Percentiles rank a stretch among this genome's conserved stretches.
Evolutionary conservation across 352 stramenopile species (phyloP).

Genomic region (Pythium angustatum): DNA sequence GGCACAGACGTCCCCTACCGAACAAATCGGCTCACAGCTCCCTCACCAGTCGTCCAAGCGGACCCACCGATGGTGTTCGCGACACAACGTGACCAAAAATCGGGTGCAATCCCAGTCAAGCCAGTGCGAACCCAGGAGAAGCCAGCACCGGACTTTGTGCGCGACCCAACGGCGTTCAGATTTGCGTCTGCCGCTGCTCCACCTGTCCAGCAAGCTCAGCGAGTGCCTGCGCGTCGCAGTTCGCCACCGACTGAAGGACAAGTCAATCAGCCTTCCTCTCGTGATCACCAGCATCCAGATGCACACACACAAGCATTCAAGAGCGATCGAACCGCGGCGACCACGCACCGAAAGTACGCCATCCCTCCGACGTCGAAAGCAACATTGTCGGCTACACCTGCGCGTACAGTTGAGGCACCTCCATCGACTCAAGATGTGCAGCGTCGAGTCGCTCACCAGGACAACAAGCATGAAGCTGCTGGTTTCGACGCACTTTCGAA

Average conservation of each 20-base stretch:
- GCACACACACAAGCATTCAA: not conserved
- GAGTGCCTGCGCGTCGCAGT: not conserved
- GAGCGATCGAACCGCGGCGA: too few relatives aligned
- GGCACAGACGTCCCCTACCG: too few relatives aligned
- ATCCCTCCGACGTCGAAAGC: not conserved
- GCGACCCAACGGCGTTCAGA: not conserved
- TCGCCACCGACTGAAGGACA: not conserved
- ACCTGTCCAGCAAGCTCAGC: not conserved
- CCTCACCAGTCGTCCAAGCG: too few relatives aligned
- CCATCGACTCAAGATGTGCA: not conserved
- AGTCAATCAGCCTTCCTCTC: not conserved
- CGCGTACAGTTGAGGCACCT: not conserved
- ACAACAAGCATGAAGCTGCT: not conserved
- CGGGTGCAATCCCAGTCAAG: not conserved
- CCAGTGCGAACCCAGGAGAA: not conserved
- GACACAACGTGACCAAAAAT: not conserved
- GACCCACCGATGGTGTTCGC: too few relatives aligned
- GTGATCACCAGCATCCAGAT: not conserved
- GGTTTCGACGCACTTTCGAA: not conserved
- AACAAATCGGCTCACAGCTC: too few relatives aligned
- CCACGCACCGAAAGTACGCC: too few relatives aligned
- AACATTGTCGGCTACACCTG: not conserved
- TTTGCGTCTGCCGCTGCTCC: not conserved
- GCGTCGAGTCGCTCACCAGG: not conserved
- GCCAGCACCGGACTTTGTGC: slow-evolving; percentile 2